A percentile compares a stretch with the other conserved stretches of the same genome.
These are phyloP conservation scores for Mortierella sp. DNA, from an alignment of 371 early-diverging fungal species.

Conservation along the genomic window DNA sequence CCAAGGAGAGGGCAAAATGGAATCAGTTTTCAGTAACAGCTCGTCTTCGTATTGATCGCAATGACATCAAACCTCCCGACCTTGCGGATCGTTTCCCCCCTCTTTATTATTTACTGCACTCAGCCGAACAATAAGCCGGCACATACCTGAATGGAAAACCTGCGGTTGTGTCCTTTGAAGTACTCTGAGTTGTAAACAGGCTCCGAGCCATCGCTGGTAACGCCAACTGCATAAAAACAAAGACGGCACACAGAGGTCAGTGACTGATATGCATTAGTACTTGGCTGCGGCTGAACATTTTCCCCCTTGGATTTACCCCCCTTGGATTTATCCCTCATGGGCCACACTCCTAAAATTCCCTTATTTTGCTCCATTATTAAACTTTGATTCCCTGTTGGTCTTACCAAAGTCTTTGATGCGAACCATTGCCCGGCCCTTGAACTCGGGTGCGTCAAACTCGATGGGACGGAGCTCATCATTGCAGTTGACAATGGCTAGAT, in stretches of 20 bases:
- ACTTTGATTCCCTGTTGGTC: not conserved
- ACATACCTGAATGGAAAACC: conserved; percentile 66
- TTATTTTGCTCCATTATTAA: not conserved
- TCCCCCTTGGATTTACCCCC: no score
- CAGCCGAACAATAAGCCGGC: no score
- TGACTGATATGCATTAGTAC: no score
- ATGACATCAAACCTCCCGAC: no score
- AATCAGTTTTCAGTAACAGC: not conserved
- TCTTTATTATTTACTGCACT: no score
- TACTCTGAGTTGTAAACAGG: conserved; percentile 56
- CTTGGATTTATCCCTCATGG: no score
- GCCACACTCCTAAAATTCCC: not conserved
- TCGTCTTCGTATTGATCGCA: not conserved
- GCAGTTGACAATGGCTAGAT: conserved; percentile 55
- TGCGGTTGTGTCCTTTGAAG: conserved; percentile 66
- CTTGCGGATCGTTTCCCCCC: no score
- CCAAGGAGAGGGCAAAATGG: conserved; percentile 28
- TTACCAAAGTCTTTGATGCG: conserved; percentile 67
- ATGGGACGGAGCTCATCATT: conserved; percentile 65
- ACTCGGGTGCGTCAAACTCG: conserved; percentile 66
- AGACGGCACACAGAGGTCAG: not conserved
- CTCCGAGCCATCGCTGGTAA: conserved; percentile 54
- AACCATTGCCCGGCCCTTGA: conserved; percentile 64
- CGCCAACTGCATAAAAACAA: conserved; percentile 23
- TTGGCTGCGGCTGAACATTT: no score